Conservation (phyloP, 352 stramenopile genomes). For the Phytophthora megakarya region DNA sequence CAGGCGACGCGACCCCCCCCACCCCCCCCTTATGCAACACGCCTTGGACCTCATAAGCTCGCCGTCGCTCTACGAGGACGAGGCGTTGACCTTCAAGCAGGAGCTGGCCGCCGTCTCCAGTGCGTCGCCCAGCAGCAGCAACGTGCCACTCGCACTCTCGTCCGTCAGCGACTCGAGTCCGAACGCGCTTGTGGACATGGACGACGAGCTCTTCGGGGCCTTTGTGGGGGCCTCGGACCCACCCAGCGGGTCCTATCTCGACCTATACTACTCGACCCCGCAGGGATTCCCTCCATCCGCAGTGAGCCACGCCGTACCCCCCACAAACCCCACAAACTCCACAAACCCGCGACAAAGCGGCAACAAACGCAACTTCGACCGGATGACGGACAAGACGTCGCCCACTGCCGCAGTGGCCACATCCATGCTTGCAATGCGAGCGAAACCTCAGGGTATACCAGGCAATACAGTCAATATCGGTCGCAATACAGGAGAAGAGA, state of each 20-base stretch:
- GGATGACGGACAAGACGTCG: conserved; percentile 46
- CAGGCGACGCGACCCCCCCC: too few relatives aligned
- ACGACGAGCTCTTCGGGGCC: conserved; percentile 58
- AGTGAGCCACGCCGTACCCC: conserved; percentile 26
- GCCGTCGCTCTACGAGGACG: conserved; percentile 32
- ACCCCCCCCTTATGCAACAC: conserved; percentile 24
- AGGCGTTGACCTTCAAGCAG: conserved; percentile 36
- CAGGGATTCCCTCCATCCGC: conserved; percentile 19
- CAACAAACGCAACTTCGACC: conserved; percentile 54
- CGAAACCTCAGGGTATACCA: conserved; percentile 24
- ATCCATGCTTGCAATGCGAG: conserved; percentile 74
- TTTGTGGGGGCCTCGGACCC: conserved; percentile 31
- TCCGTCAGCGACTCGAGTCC: conserved; percentile 10
- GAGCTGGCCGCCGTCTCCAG: conserved; percentile 31
- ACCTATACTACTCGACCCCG: conserved; percentile 50
- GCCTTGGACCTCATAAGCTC: conserved; percentile 25
- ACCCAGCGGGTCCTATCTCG: conserved; percentile 33
- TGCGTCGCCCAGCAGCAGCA: conserved; percentile 21
- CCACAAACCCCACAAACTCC: background rate
- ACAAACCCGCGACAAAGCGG: conserved; percentile 34
- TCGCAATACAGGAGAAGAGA: conserved; percentile 18
- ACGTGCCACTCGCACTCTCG: conserved; percentile 19
- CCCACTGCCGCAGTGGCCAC: conserved; percentile 55
- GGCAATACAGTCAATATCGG: conserved; percentile 47
- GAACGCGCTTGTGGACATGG: conserved; percentile 36